These are phyloP conservation scores for Podila horticola DNA, from an alignment of 192 early-diverging fungal species.

Conservation along the genomic window DNA sequence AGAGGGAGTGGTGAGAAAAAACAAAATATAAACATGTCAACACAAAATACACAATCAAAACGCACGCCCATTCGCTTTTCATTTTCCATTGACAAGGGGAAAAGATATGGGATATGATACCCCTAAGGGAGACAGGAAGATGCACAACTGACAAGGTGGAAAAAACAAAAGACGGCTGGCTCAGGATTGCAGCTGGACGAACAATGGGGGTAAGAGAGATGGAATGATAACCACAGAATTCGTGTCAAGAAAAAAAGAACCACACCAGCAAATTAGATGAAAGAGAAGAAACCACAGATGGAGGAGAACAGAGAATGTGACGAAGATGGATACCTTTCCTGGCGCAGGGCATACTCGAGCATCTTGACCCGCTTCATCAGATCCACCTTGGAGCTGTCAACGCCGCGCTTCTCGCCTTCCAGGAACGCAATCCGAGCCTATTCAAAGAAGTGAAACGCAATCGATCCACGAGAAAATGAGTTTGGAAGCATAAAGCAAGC, in stretches of 20 bases:
- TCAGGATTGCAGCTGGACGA: no score
- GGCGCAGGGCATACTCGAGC: constrained; percentile 83
- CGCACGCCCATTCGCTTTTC: neutral
- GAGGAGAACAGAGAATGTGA: neutral
- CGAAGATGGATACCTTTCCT: constrained; percentile 70
- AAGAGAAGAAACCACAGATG: neutral
- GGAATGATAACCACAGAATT: no score
- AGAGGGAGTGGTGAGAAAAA: neutral
- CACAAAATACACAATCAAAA: neutral
- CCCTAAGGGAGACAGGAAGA: no score
- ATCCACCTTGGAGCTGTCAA: constrained; percentile 79
- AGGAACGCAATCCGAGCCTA: constrained; percentile 81
- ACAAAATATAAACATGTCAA: constrained; percentile 10
- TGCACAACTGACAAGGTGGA: no score
- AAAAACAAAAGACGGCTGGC: no score
- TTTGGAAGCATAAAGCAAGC: neutral
- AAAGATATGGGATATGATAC: no score
- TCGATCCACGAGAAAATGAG: constrained; percentile 4
- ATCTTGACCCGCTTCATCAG: constrained; percentile 84
- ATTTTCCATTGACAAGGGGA: no score
- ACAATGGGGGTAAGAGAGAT: no score
- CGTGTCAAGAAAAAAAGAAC: neutral
- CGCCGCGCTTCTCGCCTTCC: constrained; percentile 80
- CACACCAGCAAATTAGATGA: neutral
- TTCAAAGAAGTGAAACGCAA: neutral